A percentile compares a stretch with the other conserved stretches of the same genome.
phyloP scores from a whole-genome alignment of 257 asterid species.

The Gynochthodes officinalis region DNA sequence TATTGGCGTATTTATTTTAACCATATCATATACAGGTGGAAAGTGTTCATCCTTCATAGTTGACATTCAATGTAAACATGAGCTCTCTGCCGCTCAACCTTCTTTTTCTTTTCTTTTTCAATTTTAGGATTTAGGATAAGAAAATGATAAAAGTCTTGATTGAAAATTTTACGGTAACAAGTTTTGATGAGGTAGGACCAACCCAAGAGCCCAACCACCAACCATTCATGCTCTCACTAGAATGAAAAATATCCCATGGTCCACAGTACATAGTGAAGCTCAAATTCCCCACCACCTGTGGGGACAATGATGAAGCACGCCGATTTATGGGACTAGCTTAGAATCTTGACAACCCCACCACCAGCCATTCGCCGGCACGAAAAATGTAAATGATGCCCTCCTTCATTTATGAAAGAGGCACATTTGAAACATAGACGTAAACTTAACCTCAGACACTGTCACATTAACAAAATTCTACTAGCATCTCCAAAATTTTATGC shows the following conservation, averaged over 20 bases:
- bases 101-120: neutral
- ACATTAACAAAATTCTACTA: neutral
- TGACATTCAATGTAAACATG: neutral
- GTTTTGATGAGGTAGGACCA: neutral
- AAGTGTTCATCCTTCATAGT: neutral
- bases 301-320: no score
- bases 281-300: conserved; percentile 1
- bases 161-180: neutral
- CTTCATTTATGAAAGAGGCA: neutral
- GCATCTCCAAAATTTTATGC: neutral
- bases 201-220: neutral
- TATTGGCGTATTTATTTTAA: neutral
- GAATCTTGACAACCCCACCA: neutral
- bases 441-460: neutral
- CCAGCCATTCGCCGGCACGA: neutral
- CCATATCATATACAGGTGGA: neutral
- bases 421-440: neutral
- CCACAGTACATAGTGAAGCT: neutral
- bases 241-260: neutral
- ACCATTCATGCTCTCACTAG: neutral
- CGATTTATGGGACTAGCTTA: neutral
- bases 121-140: neutral
- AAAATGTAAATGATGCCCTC: neutral
- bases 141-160: neutral
- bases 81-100: neutral